A percentile compares a stretch with the other conserved stretches of the same genome.
These are phyloP conservation scores for Aspergillus persii DNA, from an alignment of 2,329 filamentous ascomycete genomes.

Conservation along the genomic window DNA sequence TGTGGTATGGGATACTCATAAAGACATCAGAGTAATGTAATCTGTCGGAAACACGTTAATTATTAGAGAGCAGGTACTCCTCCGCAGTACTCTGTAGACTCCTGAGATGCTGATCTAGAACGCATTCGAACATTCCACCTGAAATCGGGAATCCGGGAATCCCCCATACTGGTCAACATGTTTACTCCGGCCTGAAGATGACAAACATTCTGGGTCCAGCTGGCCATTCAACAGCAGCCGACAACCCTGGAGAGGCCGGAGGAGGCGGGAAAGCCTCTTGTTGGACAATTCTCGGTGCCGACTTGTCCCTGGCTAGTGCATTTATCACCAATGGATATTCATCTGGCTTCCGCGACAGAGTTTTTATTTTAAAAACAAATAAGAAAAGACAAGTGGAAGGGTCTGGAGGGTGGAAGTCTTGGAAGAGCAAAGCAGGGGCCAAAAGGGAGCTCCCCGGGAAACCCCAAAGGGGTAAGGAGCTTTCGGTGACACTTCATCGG, in stretches of 20 bases:
- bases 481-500: background rate
- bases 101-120: background rate
- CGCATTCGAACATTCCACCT: background rate
- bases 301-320: background rate
- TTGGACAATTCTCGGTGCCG: background rate
- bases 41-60: background rate
- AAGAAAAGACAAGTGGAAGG: background rate
- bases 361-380: background rate
- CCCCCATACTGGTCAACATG: background rate
- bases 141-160: background rate
- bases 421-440: background rate
- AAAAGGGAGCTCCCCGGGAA: slow-evolving; percentile 2
- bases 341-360: background rate
- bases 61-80: background rate
- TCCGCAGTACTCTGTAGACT: too few species aligned
- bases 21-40: background rate
- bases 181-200: background rate
- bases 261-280: background rate
- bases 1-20: too few species aligned
- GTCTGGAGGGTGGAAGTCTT: too few species aligned
- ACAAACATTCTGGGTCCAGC: too few species aligned
- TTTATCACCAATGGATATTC: background rate
- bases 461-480: slow-evolving; percentile 9
- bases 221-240: background rate
- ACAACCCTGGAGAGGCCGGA: background rate